Evolutionary conservation across 2,329 filamentous ascomycete genomes (phyloP).

Genomic region (Fusarium palustre): DNA sequence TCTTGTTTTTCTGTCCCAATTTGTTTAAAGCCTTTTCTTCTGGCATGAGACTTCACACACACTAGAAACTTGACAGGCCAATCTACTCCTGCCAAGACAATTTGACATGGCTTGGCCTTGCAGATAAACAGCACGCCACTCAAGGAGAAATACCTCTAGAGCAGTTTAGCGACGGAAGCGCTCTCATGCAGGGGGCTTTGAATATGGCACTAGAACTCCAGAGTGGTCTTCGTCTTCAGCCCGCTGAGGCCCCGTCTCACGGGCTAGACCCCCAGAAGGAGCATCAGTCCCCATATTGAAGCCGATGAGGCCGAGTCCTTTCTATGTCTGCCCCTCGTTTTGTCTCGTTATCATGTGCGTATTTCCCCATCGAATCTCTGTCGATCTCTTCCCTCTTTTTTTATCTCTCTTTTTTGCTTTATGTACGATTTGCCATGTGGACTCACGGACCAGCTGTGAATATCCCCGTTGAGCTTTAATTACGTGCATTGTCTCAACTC

Average conservation of each 20-base stretch:
- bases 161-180: background rate
- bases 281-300: conserved; percentile 12
- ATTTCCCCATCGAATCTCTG: background rate
- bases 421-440: conserved; percentile 8
- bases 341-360: conserved; percentile 6
- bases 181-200: conserved; percentile 14
- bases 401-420: background rate
- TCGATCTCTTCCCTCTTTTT: conserved; percentile 21
- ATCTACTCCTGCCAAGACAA: conserved; percentile 2
- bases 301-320: conserved; percentile 14
- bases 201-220: background rate
- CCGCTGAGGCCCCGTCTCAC: background rate
- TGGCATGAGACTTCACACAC: background rate
- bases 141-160: background rate
- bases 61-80: background rate
- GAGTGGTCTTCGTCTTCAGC: background rate
- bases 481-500: conserved; percentile 17
- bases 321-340: background rate
- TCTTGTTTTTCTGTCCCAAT: background rate
- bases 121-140: conserved; percentile 12
- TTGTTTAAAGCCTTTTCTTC: background rate
- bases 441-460: conserved; percentile 26
- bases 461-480: conserved; percentile 18
- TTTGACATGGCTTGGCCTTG: conserved; percentile 16
- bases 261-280: conserved; percentile 9